Conservation (phyloP, 176 grass and related monocot genomes). For the Ananas comosus region DNA sequence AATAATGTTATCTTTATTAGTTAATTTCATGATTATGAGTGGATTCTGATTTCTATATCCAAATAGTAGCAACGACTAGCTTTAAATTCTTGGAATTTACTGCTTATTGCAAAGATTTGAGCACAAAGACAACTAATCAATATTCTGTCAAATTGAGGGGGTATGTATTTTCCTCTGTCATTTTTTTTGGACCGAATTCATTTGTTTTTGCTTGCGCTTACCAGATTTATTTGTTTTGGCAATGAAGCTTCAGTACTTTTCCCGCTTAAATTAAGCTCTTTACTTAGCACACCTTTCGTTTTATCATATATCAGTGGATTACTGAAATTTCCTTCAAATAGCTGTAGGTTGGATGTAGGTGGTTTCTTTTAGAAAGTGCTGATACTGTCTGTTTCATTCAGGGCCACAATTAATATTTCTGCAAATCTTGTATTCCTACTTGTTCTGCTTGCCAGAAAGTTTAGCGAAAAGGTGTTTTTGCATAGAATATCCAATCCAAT, state of each 20-base stretch:
- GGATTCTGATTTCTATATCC: not conserved
- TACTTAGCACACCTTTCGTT: not conserved
- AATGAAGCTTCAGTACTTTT: no score
- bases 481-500: conserved; percentile 29
- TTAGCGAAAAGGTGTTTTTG: conserved; percentile 38
- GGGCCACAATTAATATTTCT: conserved; percentile 72
- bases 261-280: no score
- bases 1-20: not conserved
- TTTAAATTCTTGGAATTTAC: not conserved
- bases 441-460: conserved; percentile 31
- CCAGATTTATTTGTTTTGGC: no score
- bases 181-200: no score
- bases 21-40: not conserved
- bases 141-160: not conserved
- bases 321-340: not conserved
- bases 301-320: not conserved
- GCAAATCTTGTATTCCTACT: conserved; percentile 34
- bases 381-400: conserved; percentile 37
- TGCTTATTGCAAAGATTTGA: not conserved
- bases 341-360: conserved; percentile 3
- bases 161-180: no score
- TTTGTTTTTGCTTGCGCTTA: no score
- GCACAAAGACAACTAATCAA: not conserved
- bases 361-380: conserved; percentile 1
- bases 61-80: not conserved